Percentiles rank a stretch among this genome's conserved stretches.
Conservation (phyloP, 495 filamentous ascomycete species). For the Neurospora sp. region DNA sequence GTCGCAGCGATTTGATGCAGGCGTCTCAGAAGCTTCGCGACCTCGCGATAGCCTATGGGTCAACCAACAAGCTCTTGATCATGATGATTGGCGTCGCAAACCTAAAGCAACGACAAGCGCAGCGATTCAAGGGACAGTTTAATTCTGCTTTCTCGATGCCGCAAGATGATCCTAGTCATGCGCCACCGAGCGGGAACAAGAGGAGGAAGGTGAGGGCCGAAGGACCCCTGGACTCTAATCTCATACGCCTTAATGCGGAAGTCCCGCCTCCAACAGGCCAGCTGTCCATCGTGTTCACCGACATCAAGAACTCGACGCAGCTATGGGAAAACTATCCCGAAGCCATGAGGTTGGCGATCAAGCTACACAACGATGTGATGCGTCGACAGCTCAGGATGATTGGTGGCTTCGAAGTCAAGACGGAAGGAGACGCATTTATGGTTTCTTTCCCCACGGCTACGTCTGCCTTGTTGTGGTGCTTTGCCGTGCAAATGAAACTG, state of each 20-base stretch:
- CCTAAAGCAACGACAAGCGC: slow-evolving; percentile 66
- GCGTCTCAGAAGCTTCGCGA: slow-evolving; percentile 94
- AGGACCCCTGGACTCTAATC: slow-evolving; percentile 62
- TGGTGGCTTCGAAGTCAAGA: slow-evolving; percentile 98
- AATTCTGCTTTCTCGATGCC: slow-evolving; percentile 68
- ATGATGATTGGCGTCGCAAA: slow-evolving; percentile 93
- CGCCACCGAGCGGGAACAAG: slow-evolving; percentile 45
- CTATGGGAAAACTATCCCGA: slow-evolving; percentile 94
- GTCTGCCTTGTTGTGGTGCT: slow-evolving; percentile 87
- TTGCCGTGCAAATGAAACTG: slow-evolving; percentile 81
- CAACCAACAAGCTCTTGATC: slow-evolving; percentile 92
- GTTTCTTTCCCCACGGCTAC: slow-evolving; percentile 95
- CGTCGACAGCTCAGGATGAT: slow-evolving; percentile 86
- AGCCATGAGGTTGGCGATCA: slow-evolving; percentile 92
- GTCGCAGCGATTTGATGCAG: slow-evolving; percentile 80
- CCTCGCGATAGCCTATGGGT: slow-evolving; percentile 89
- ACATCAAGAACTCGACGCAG: slow-evolving; percentile 96
- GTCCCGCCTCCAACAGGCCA: slow-evolving; percentile 85
- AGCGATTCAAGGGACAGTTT: slow-evolving; percentile 58
- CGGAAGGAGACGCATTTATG: slow-evolving; percentile 99
- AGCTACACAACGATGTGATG: slow-evolving; percentile 92
- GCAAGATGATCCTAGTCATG: slow-evolving; percentile 54
- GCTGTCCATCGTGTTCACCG: slow-evolving; percentile 90
- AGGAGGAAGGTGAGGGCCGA: slow-evolving; percentile 58
- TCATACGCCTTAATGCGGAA: slow-evolving; percentile 75